Base-by-base conservation (phyloP, 2,329 filamentous ascomycete genomes). In the Beauveria pseudobassiana region DNA sequence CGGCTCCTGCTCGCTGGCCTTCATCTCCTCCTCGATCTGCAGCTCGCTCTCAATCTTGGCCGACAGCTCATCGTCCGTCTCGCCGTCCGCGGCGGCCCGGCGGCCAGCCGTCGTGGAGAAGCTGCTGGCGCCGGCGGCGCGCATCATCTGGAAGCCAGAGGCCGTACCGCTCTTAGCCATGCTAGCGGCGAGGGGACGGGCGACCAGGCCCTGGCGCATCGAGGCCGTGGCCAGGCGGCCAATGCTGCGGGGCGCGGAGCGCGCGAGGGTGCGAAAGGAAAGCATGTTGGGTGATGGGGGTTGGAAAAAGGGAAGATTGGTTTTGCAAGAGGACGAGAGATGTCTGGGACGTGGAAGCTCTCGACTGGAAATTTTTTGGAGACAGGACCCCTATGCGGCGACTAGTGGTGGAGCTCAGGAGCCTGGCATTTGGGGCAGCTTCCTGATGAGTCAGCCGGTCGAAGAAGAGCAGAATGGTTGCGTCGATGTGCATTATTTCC, bases 41-140 rank as follows among this genome's bases (percentile, higher is more conserved):
- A 96, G 81, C 80, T 96, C 93, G 72, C 86, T 87, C 67, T 90
- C 85, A 55, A 99, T 85, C 84, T 98, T 98, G 63, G 87, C 85
- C 46, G 87, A 84, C 59, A 99, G 87, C 77, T 97, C 91, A 67
- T 88, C 81, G 71, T 96, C 90, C 65, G 83, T 84, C 73, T 84
- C 81, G 54, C 71, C 72, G 48, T 66, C 69, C 20, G 76, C 67
- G 5, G 76, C 67, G 5, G 77, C 74, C 61, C 74, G 73, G 65
- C 80, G 77, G 64, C 79, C 68, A 38, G 64, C 65, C 18, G 73
- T 72, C 26, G 75, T 74, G 30, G 82, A 83, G 70, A 84, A 84
- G 57, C 77, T 73, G 14, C 80, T 77, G 71, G 78, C 74, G 63
- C 75, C 69, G 63, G 75, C 74, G 63, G 75, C 74, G 58, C 58